phyloP scores from a whole-genome alignment of 805 yeast genomes.

The Kluyveromyces aestuarii region DNA sequence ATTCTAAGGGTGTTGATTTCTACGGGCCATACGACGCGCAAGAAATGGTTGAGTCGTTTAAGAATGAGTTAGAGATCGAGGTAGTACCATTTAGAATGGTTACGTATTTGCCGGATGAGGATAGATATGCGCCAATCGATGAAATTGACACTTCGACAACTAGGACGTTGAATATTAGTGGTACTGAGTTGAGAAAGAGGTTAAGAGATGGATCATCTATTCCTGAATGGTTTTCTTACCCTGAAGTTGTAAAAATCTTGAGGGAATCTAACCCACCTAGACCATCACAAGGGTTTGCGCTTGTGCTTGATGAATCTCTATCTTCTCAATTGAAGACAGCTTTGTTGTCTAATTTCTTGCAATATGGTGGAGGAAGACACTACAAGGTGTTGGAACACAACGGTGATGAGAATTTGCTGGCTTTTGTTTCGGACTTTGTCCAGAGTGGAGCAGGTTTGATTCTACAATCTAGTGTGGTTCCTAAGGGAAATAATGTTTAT shows the following conservation, averaged over 20 bases:
- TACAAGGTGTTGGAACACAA: slow-evolving; percentile 45
- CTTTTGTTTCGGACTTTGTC: slow-evolving; percentile 30
- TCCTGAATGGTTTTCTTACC: slow-evolving; percentile 96
- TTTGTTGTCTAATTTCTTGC: slow-evolving; percentile 82
- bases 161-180: slow-evolving; percentile 84
- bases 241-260: slow-evolving; percentile 86
- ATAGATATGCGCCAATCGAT: slow-evolving; percentile 91
- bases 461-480: slow-evolving; percentile 32
- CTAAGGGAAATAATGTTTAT: slow-evolving; percentile 29
- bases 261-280: slow-evolving; percentile 94
- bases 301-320: slow-evolving; percentile 53
- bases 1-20: slow-evolving; percentile 85
- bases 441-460: slow-evolving; percentile 92
- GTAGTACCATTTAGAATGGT: slow-evolving; percentile 97
- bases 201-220: slow-evolving; percentile 79
- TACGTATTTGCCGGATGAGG: slow-evolving; percentile 90
- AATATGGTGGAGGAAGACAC: slow-evolving; percentile 77
- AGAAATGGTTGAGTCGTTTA: slow-evolving; percentile 66
- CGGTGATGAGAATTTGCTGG: slow-evolving; percentile 63
- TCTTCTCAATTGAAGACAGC: slow-evolving; percentile 69
- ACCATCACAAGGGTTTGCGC: slow-evolving; percentile 77
- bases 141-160: slow-evolving; percentile 65
- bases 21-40: slow-evolving; percentile 98
- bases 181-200: slow-evolving; percentile 87
- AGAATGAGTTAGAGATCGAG: slow-evolving; percentile 73